Percentiles rank a stretch among this genome's conserved stretches.
These are phyloP conservation scores for Phytophthora citricola DNA, from an alignment of 352 stramenopile genomes.

Conservation along the genomic window DNA sequence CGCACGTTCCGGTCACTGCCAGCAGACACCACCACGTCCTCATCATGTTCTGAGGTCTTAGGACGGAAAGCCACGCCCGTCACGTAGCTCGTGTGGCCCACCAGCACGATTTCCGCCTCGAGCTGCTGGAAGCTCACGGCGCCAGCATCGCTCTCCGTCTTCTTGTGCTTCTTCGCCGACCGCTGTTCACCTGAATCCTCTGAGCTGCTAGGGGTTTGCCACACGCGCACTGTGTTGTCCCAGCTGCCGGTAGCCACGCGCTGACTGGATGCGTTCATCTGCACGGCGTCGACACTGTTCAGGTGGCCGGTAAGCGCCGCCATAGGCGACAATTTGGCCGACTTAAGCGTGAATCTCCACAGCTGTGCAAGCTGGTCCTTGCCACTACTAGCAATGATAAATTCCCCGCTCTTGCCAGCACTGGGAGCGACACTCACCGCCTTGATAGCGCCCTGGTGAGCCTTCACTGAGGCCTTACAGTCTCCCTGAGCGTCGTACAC, in stretches of 20 bases:
- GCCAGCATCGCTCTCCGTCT: slow-evolving; percentile 39
- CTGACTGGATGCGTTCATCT: slow-evolving; percentile 37
- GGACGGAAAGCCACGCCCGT: slow-evolving; percentile 78
- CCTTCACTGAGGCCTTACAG: slow-evolving; percentile 68
- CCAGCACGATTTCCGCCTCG: slow-evolving; percentile 77
- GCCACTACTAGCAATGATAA: slow-evolving; percentile 75
- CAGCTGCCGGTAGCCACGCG: slow-evolving; percentile 78
- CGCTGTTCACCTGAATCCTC: slow-evolving; percentile 35
- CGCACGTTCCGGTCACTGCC: slow-evolving; percentile 78
- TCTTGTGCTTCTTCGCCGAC: slow-evolving; percentile 81
- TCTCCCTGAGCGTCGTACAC: slow-evolving; percentile 72
- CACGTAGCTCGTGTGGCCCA: slow-evolving; percentile 81
- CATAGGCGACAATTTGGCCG: slow-evolving; percentile 52
- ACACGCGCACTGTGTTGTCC: slow-evolving; percentile 89
- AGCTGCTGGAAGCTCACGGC: slow-evolving; percentile 71
- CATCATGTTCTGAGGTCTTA: slow-evolving; percentile 45
- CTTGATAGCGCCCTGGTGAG: slow-evolving; percentile 83
- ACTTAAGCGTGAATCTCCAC: slow-evolving; percentile 55
- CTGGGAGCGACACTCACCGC: slow-evolving; percentile 47
- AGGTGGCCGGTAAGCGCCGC: slow-evolving; percentile 74
- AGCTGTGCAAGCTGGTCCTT: slow-evolving; percentile 83
- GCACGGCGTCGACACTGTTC: slow-evolving; percentile 82
- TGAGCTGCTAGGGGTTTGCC: slow-evolving; percentile 38
- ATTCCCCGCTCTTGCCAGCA: slow-evolving; percentile 35
- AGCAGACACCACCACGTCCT: slow-evolving; percentile 64